Conservation (phyloP, 441 rosid species). For the Gossypium trilobum region DNA sequence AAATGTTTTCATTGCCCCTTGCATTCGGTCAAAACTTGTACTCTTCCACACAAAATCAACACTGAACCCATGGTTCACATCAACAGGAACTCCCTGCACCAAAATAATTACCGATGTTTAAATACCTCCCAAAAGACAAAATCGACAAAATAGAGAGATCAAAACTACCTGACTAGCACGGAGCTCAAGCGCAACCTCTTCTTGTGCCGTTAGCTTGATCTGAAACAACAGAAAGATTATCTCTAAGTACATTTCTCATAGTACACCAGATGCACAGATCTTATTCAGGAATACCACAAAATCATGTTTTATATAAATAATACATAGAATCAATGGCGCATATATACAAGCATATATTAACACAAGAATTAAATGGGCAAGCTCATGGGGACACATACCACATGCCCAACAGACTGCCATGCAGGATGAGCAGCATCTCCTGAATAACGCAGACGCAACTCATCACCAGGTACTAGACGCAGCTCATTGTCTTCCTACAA, state of each 20-base stretch:
- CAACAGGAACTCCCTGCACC: conserved; percentile 83
- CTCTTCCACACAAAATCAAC: conserved; percentile 99
- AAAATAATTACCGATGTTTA: conserved; percentile 15
- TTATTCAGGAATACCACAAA: not conserved
- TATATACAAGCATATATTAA: not conserved
- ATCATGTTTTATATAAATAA: not conserved
- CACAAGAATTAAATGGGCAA: conserved; percentile 2
- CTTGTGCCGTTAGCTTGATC: conserved; percentile 97
- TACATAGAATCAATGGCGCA: not conserved
- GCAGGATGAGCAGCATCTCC: conserved; percentile 98
- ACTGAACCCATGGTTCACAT: conserved; percentile 84
- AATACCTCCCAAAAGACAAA: not conserved
- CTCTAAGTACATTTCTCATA: not conserved
- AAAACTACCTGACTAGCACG: conserved; percentile 82
- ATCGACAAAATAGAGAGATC: not conserved
- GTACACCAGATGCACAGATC: not conserved
- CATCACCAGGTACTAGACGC: conserved; percentile 96
- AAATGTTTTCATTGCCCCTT: conserved; percentile 97
- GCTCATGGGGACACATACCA: conserved; percentile 46
- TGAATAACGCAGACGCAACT: conserved; percentile 81
- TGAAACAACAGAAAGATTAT: conserved; percentile 24
- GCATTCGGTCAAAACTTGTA: conserved; percentile 97
- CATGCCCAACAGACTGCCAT: conserved; percentile 99
- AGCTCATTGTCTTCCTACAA: conserved; percentile 90
- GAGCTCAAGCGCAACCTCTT: conserved; percentile 98